phyloP scores from a whole-genome alignment of 148 eudicot genomes.

The Vaccinium macrocarpon region DNA sequence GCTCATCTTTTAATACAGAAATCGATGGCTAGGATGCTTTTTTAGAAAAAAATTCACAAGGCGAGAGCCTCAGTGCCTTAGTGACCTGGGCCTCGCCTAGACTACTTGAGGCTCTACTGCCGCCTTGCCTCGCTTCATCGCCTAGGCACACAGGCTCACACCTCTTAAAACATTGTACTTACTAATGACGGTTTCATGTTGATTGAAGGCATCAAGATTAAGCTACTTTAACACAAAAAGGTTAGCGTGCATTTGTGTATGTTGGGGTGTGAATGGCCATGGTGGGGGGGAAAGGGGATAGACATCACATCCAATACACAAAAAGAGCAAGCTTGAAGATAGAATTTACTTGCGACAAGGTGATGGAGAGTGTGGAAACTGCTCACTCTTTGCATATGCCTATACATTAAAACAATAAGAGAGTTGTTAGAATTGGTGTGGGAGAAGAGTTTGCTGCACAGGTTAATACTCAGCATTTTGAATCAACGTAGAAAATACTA shows the following conservation, averaged over 20 bases:
- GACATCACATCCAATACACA: conserved; percentile 1
- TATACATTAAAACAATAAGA: conserved; percentile 24
- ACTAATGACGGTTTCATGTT: not conserved
- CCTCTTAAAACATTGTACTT: not conserved
- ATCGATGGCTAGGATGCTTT: too few relatives aligned
- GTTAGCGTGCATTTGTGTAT: not conserved
- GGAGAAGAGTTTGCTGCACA: not conserved
- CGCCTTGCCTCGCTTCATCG: too few relatives aligned
- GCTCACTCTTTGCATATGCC: conserved; percentile 80
- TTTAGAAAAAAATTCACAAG: too few relatives aligned
- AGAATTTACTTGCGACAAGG: conserved; percentile 73
- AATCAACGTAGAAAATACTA: not conserved
- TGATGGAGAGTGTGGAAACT: conserved; percentile 84
- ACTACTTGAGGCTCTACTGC: too few relatives aligned
- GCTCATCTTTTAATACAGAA: too few relatives aligned
- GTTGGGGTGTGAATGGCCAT: too few relatives aligned
- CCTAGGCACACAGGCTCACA: too few relatives aligned
- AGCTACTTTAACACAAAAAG: not conserved
- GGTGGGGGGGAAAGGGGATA: not conserved
- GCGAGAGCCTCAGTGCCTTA: too few relatives aligned
- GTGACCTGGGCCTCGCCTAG: too few relatives aligned
- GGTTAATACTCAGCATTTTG: not conserved
- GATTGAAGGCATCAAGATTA: not conserved
- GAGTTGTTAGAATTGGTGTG: not conserved
- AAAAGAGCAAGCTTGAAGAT: conserved; percentile 12